Evolutionary conservation across 2,329 filamentous ascomycete species (phyloP).

Genomic region (Elsinoe fawcettii): DNA sequence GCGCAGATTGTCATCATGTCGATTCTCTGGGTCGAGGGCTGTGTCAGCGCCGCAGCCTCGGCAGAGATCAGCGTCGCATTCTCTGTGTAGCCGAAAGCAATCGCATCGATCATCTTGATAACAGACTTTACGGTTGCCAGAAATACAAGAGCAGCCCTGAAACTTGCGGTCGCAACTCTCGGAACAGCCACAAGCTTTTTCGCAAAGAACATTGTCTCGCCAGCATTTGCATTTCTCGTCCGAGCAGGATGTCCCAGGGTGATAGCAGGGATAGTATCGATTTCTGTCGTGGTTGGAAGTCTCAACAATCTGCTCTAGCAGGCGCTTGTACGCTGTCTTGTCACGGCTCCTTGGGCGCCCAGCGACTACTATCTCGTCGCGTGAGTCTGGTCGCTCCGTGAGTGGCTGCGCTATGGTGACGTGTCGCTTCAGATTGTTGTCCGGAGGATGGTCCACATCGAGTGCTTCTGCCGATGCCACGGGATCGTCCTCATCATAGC

Average conservation of each 20-base stretch:
- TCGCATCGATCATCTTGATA: constrained; percentile 48
- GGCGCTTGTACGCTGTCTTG: background rate
- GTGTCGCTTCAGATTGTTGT: constrained; percentile 26
- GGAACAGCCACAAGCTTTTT: constrained; percentile 64
- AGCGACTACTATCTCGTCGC: constrained; percentile 12
- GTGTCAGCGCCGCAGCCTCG: constrained; percentile 60
- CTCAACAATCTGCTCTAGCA: constrained; percentile 5
- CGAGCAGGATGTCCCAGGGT: constrained; percentile 57
- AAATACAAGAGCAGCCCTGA: constrained; percentile 34
- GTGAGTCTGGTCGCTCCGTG: background rate
- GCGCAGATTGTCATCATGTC: constrained; percentile 50
- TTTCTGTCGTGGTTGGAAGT: constrained; percentile 40
- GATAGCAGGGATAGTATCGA: constrained; percentile 58
- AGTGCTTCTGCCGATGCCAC: constrained; percentile 20
- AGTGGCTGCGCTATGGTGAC: constrained; percentile 21
- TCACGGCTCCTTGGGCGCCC: background rate
- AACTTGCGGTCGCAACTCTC: constrained; percentile 48
- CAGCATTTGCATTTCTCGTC: constrained; percentile 57
- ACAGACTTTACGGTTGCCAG: constrained; percentile 21
- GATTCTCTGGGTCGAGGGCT: constrained; percentile 61
- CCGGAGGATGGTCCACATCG: constrained; percentile 28
- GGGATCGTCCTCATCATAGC: constrained; percentile 17
- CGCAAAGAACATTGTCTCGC: constrained; percentile 55
- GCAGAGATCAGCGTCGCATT: constrained; percentile 74
- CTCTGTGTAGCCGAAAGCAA: constrained; percentile 63